These are phyloP conservation scores for Lithohypha guttulata DNA, from an alignment of 2,329 filamentous ascomycete species.

Conservation along the genomic window DNA sequence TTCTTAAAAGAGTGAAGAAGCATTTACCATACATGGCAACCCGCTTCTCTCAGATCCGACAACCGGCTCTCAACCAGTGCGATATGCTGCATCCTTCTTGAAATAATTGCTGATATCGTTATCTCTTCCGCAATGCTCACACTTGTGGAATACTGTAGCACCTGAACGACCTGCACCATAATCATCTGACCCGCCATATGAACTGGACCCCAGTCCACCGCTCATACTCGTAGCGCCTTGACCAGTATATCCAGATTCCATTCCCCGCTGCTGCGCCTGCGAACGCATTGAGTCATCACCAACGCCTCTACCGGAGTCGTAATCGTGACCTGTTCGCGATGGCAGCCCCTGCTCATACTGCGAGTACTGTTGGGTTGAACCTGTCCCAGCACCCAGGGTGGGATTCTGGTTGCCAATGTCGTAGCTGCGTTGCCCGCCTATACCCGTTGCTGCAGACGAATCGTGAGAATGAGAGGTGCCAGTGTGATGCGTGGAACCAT, in stretches of 20 bases:
- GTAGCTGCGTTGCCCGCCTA: too few species aligned
- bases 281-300: slow-evolving; percentile 1
- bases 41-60: too few species aligned
- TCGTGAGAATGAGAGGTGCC: too few species aligned
- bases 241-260: not conserved
- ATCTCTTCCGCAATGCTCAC: slow-evolving; percentile 5
- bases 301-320: not conserved
- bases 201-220: slow-evolving; percentile 2
- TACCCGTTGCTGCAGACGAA: too few species aligned
- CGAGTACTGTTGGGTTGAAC: too few species aligned
- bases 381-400: too few species aligned
- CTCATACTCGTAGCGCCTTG: not conserved
- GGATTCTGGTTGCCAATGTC: too few species aligned
- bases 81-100: slow-evolving; percentile 8
- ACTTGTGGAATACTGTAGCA: slow-evolving; percentile 6
- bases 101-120: slow-evolving; percentile 11
- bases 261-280: not conserved
- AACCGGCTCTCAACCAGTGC: not conserved
- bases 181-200: not conserved
- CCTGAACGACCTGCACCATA: not conserved
- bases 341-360: too few species aligned
- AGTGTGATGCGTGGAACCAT: too few species aligned
- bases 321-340: not conserved
- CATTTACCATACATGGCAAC: too few species aligned
- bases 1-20: too few species aligned